Evolutionary conservation across 2,329 filamentous ascomycete species (phyloP).

Genomic region (Drechslerella dactyloides): DNA sequence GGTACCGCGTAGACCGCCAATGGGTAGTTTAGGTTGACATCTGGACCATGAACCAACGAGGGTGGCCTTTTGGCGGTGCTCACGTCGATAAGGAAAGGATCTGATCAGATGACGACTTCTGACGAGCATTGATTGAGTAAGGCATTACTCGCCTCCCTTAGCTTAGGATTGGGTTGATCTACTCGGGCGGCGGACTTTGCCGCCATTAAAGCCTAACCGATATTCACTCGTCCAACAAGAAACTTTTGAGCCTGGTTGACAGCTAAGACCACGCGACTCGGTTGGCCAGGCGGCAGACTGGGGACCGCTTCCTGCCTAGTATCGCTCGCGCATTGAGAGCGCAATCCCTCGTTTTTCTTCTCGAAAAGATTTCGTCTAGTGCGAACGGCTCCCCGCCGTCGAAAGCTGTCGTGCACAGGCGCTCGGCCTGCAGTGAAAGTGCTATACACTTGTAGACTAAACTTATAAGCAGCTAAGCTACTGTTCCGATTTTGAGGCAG

Average conservation of each 20-base stretch:
- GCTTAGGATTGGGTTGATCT: background rate
- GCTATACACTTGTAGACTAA: too few species aligned
- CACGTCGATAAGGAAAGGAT: conserved; percentile 17
- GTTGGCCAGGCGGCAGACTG: conserved; percentile 22
- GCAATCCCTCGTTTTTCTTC: conserved; percentile 30
- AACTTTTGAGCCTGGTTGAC: background rate
- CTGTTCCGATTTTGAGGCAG: background rate
- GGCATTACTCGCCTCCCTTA: background rate
- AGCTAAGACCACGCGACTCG: conserved; percentile 43
- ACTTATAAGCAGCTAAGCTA: background rate
- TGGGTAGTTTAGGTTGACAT: too few species aligned
- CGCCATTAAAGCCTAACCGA: background rate
- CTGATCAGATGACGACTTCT: conserved; percentile 23
- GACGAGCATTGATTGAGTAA: conserved; percentile 5
- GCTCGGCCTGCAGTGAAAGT: background rate
- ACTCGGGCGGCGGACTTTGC: background rate
- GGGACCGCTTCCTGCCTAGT: conserved; percentile 24
- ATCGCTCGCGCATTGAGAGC: conserved; percentile 17
- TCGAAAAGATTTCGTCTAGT: background rate
- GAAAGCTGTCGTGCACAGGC: background rate
- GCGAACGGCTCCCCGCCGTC: background rate
- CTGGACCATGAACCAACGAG: background rate
- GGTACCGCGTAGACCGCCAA: too few species aligned
- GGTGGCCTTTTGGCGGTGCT: background rate
- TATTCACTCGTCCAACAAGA: background rate